phyloP scores from a whole-genome alignment of 805 yeast species.

The Yamadazyma scolyti region DNA sequence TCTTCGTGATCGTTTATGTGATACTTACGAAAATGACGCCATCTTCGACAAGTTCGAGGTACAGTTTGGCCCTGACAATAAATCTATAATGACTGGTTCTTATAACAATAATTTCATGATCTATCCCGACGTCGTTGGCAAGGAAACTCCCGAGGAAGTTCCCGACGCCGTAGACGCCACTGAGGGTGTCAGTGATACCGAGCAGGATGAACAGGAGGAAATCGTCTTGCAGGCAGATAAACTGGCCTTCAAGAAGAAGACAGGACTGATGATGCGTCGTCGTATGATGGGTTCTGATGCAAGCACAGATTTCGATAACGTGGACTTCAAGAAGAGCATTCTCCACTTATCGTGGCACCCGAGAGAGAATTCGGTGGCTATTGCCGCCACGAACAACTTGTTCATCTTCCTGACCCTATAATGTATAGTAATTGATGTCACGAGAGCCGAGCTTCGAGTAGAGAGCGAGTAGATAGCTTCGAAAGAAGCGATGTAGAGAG shows the following conservation, averaged over 20 bases:
- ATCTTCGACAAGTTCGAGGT: slow-evolving; percentile 98
- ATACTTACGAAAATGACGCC: slow-evolving; percentile 97
- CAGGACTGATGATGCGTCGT: slow-evolving; percentile 43
- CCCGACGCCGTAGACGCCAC: slow-evolving; percentile 39
- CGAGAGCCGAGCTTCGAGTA: no score
- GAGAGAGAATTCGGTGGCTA: slow-evolving; percentile 90
- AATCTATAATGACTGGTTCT: slow-evolving; percentile 92
- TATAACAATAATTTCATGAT: slow-evolving; percentile 97
- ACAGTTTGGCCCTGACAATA: slow-evolving; percentile 88
- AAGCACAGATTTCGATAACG: slow-evolving; percentile 68
- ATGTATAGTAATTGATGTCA: slow-evolving; percentile 8
- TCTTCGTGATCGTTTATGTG: slow-evolving; percentile 87
- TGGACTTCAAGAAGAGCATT: slow-evolving; percentile 92
- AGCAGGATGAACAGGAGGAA: slow-evolving; percentile 43
- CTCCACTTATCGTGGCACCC: slow-evolving; percentile 99
- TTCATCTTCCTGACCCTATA: slow-evolving; percentile 77
- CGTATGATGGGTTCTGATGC: slow-evolving; percentile 51
- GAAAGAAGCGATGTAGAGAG: neutral
- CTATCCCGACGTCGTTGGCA: slow-evolving; percentile 74
- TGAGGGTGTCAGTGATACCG: slow-evolving; percentile 27
- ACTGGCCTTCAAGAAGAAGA: slow-evolving; percentile 84
- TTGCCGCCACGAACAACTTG: slow-evolving; percentile 95
- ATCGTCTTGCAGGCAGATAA: slow-evolving; percentile 96
- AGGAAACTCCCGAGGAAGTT: slow-evolving; percentile 18
- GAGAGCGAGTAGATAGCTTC: no score